These are phyloP conservation scores for Rhazya stricta DNA, from an alignment of 257 asterid genomes.

Conservation along the genomic window DNA sequence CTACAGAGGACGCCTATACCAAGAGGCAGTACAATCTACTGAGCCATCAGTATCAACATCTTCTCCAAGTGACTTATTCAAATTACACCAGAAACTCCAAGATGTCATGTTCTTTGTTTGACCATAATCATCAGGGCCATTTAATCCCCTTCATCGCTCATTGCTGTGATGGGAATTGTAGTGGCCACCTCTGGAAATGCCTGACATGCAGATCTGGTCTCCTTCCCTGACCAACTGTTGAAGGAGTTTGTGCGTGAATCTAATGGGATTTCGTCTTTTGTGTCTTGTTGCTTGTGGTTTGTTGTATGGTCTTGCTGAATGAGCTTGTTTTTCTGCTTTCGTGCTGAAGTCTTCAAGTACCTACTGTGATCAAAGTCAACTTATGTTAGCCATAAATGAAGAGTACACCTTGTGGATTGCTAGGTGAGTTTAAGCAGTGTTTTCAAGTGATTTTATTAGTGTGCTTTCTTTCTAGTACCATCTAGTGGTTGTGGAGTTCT, in stretches of 20 bases:
- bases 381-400: background rate
- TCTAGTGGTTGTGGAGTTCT: no score
- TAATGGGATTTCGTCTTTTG: constrained; percentile 30
- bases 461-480: no score
- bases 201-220: constrained; percentile 32
- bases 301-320: background rate
- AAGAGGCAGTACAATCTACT: constrained; percentile 7
- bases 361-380: background rate
- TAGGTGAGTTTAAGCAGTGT: background rate
- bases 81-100: constrained; percentile 38
- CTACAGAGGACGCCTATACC: constrained; percentile 63
- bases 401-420: no score
- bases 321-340: background rate
- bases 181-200: constrained; percentile 1
- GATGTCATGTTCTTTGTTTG: constrained; percentile 55
- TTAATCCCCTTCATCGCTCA: constrained; percentile 4
- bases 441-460: background rate
- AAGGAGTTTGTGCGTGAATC: constrained; percentile 78
- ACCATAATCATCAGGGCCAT: constrained; percentile 6
- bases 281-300: background rate
- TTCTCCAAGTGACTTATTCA: constrained; percentile 20
- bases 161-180: constrained; percentile 8
- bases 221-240: constrained; percentile 24
- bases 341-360: background rate
- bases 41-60: background rate